Base-by-base conservation (phyloP, 2,329 filamentous ascomycete species). In the Xylariaceae sp. region DNA sequence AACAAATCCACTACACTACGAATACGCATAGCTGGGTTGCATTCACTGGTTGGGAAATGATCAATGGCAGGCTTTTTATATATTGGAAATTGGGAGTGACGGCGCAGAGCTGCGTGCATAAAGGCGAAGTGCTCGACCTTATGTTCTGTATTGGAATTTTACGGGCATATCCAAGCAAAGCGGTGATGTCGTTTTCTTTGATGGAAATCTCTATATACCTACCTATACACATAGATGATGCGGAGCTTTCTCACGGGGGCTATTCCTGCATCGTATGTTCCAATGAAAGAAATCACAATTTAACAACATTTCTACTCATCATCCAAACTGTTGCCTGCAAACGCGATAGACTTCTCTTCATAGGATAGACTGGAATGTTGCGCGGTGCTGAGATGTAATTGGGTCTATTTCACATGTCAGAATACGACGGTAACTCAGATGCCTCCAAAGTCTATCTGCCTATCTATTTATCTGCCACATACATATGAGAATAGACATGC, bases 121-220 rank as follows among this genome's bases (percentile, higher is more conserved):
- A 59, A 59, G 61, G 58, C 61, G 61, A 67, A 67, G 64, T 63
- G 62, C 60, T 70, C 67, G 61, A 59, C 66, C 63, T 61, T 55
- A 47, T 53, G 45, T 45, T 53, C n/a, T 45, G 52, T 46, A 55
- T 58, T 58, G 33, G 53, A 54, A 26, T 55, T 54, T 50, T 40
- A 27, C 29, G 33, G 44, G 21, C 8, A 48, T 48, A 48, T 48
- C 44, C 40, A 23, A 37, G 44, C 33, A 48, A 45, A 40, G 44
- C 44, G 44, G 29, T 33, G 43, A 35, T 16, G 44, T 47, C 15
- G 46, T 48, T 47, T 47, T 50, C 39, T 20, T 40, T 33, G 20
- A 24, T 43, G 42, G 54, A 40, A 54, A 41, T 55, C 44, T 55
- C 45, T 47, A 41, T 53, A 46, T 29, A 45, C n/a, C n/a, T n/a